Evolutionary conservation across 192 early-diverging fungal genomes (phyloP).

Genomic region (Mortierella hygrophila): DNA sequence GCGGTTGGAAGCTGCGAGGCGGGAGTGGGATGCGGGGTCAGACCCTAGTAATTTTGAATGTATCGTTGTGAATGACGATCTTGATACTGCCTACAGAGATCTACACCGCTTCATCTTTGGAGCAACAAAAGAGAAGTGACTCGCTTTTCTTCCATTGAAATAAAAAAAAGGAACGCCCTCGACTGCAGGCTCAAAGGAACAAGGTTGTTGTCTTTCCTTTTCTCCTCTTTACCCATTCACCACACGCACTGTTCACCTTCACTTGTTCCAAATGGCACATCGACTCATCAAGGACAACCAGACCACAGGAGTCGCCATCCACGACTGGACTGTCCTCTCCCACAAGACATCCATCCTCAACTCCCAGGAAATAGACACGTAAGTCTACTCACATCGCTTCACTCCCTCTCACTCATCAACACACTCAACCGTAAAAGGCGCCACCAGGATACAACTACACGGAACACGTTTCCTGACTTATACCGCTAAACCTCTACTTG

Average conservation of each 20-base stretch:
- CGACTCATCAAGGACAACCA: slow-evolving; percentile 61
- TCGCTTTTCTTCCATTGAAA: neutral
- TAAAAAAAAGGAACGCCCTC: neutral
- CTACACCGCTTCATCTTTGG: slow-evolving; percentile 72
- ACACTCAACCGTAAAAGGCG: neutral
- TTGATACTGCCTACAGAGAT: slow-evolving; percentile 77
- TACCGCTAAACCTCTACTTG: neutral
- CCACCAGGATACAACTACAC: neutral
- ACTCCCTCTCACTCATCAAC: neutral
- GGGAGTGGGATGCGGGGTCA: slow-evolving; percentile 79
- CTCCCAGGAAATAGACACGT: slow-evolving; percentile 69
- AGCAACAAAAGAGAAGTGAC: neutral
- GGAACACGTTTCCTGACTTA: neutral
- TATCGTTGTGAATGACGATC: slow-evolving; percentile 83
- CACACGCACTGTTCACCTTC: neutral
- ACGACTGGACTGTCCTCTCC: slow-evolving; percentile 65
- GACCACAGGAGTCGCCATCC: slow-evolving; percentile 55
- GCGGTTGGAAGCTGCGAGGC: slow-evolving; percentile 77
- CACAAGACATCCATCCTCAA: slow-evolving; percentile 67
- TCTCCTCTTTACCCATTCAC: neutral
- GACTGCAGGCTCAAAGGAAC: neutral
- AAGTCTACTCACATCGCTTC: neutral
- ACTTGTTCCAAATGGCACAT: slow-evolving; percentile 7
- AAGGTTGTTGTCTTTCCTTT: neutral
- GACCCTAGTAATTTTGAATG: slow-evolving; percentile 71